phyloP scores from a whole-genome alignment of 1,139 yeast species.

The Meyerozyma guilliermondii region DNA sequence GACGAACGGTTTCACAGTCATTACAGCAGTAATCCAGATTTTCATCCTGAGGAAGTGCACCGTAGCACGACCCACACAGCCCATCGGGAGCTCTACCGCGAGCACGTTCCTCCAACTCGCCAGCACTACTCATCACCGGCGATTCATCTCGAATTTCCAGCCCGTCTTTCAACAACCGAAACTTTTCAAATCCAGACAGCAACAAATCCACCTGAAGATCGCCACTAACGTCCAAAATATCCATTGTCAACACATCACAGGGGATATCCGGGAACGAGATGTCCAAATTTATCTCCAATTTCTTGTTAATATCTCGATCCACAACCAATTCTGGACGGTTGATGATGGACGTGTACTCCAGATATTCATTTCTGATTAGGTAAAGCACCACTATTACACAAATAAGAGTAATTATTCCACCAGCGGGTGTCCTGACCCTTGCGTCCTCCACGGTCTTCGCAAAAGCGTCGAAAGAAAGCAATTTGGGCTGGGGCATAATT shows the following conservation, averaged over 20 bases:
- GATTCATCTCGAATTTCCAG: conserved; percentile 27
- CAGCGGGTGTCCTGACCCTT: conserved; percentile 77
- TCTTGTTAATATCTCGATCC: conserved; percentile 75
- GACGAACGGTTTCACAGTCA: conserved; percentile 73
- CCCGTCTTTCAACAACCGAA: conserved; percentile 46
- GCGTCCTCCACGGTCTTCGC: conserved; percentile 95
- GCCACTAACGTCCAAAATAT: conserved; percentile 67
- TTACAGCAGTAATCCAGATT: conserved; percentile 64
- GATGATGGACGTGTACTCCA: conserved; percentile 62
- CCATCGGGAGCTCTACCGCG: conserved; percentile 19
- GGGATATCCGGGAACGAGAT: conserved; percentile 80
- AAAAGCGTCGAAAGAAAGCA: conserved; percentile 80
- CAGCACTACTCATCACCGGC: conserved; percentile 23
- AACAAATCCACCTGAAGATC: conserved; percentile 72
- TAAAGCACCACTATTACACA: conserved; percentile 60
- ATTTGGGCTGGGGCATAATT: conserved; percentile 24
- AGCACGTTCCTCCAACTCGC: conserved; percentile 29
- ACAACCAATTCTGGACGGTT: conserved; percentile 81
- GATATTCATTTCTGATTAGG: conserved; percentile 70
- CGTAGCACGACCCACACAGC: conserved; percentile 87
- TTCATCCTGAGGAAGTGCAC: conserved; percentile 64
- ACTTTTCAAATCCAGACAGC: conserved; percentile 66
- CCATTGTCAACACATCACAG: conserved; percentile 55
- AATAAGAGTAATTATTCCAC: conserved; percentile 79
- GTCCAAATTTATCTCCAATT: conserved; percentile 75